Percentiles rank a stretch among this genome's conserved stretches.
phyloP scores from a whole-genome alignment of 108 stramenopile genomes.

The Thalassiosira profunda region DNA sequence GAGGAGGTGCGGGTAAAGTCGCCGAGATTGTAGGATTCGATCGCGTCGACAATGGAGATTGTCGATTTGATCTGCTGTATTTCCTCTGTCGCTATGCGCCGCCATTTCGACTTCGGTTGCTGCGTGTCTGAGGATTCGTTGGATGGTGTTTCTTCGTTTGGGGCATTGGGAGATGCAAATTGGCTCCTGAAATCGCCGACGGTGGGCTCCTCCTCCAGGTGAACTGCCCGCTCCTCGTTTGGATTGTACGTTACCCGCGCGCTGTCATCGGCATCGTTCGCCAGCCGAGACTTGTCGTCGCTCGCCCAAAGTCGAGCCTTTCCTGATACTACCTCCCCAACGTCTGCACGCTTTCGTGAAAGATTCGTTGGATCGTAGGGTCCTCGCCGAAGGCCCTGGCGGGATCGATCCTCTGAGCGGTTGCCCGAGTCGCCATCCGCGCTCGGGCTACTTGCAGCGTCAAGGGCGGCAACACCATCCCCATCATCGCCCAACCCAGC shows the following conservation, averaged over 20 bases:
- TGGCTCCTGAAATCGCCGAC: no score
- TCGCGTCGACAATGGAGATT: slow-evolving; percentile 55
- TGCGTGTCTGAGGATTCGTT: background rate
- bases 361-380: no score
- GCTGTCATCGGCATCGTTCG: no score
- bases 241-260: no score
- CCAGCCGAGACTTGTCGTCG: no score
- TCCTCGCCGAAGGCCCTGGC: no score
- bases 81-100: slow-evolving; percentile 40
- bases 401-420: background rate
- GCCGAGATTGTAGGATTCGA: slow-evolving; percentile 70
- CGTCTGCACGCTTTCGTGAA: no score
- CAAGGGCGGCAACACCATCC: background rate
- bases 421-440: no score
- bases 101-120: background rate
- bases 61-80: slow-evolving; percentile 58
- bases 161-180: background rate
- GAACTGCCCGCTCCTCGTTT: no score
- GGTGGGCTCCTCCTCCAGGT: no score
- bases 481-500: background rate
- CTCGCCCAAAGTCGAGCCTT: no score
- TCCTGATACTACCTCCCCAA: no score
- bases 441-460: background rate
- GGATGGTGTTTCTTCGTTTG: background rate
- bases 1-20: slow-evolving; percentile 52